These are phyloP conservation scores for Aspergillus sp. DNA, from an alignment of 2,329 filamentous ascomycete genomes.

Conservation along the genomic window DNA sequence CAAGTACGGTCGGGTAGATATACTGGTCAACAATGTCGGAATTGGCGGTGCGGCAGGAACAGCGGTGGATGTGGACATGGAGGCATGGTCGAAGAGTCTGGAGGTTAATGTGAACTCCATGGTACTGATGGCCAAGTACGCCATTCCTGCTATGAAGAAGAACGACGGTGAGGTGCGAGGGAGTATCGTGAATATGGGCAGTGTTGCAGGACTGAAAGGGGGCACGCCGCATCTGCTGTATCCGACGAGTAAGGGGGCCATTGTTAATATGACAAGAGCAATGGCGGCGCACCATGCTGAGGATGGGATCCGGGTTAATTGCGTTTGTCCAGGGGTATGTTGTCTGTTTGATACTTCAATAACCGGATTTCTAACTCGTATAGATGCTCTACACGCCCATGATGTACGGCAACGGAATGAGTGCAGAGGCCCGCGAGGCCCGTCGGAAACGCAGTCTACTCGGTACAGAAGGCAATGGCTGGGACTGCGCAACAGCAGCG, in stretches of 20 bases:
- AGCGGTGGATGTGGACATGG: slow-evolving; percentile 61
- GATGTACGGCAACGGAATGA: slow-evolving; percentile 55
- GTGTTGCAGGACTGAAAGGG: slow-evolving; percentile 53
- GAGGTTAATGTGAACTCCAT: slow-evolving; percentile 65
- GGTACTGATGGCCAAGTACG: slow-evolving; percentile 64
- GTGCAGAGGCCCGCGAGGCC: slow-evolving; percentile 49
- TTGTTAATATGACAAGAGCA: slow-evolving; percentile 57
- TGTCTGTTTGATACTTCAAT: neutral
- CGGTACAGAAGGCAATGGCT: slow-evolving; percentile 55
- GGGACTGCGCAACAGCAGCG: slow-evolving; percentile 54
- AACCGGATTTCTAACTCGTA: no score
- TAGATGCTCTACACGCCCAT: slow-evolving; percentile 56
- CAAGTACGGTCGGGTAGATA: slow-evolving; percentile 58
- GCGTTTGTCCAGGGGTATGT: slow-evolving; percentile 50
- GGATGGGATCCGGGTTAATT: slow-evolving; percentile 55
- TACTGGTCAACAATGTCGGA: slow-evolving; percentile 66
- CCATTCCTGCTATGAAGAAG: slow-evolving; percentile 59
- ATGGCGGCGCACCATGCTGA: slow-evolving; percentile 57
- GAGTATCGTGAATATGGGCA: slow-evolving; percentile 57
- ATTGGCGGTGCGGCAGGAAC: slow-evolving; percentile 60
- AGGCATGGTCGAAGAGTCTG: slow-evolving; percentile 56
- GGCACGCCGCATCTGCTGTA: slow-evolving; percentile 56
- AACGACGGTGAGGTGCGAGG: slow-evolving; percentile 47
- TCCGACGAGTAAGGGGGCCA: slow-evolving; percentile 54
- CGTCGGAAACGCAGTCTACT: slow-evolving; percentile 52